Conservation (phyloP, 1,284 basidiomycete genomes). For the Heterobasidion irregulare region DNA sequence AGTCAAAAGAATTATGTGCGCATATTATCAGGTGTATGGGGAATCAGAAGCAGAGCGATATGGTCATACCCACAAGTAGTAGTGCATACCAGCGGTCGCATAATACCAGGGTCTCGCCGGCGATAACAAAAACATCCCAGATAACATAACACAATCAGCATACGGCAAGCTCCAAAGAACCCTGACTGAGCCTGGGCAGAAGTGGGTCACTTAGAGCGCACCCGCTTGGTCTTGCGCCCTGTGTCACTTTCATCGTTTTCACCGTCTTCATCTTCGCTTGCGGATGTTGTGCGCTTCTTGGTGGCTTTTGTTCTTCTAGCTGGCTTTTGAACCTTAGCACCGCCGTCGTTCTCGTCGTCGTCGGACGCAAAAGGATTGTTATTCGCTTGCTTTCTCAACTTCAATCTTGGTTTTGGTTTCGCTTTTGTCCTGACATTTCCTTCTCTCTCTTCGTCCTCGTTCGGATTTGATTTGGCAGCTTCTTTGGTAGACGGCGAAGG, state of each 20-base stretch:
- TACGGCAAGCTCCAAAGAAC: not conserved
- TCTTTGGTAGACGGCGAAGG: not conserved
- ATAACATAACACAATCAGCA: not conserved
- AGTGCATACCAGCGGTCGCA: too few species aligned
- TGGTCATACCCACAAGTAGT: too few species aligned
- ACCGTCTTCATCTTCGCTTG: not conserved
- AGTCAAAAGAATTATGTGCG: too few species aligned
- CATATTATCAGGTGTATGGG: too few species aligned
- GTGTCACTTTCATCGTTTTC: not conserved
- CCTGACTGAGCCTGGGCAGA: not conserved
- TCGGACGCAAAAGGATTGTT: conserved; percentile 44
- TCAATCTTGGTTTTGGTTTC: conserved; percentile 32
- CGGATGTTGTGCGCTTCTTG: not conserved
- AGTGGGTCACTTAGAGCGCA: not conserved
- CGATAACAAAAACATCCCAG: too few species aligned
- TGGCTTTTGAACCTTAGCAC: not conserved
- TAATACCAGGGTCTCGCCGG: too few species aligned
- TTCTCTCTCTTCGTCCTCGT: conserved; percentile 14
- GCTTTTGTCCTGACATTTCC: conserved; percentile 7
- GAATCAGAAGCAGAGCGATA: too few species aligned
- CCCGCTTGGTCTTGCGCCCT: not conserved
- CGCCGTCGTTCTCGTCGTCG: conserved; percentile 14
- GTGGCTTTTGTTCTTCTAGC: not conserved
- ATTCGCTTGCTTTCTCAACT: conserved; percentile 33
- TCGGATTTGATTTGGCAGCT: conserved; percentile 16